phyloP scores from a whole-genome alignment of 306 rosid genomes.

The Fragaria vesca region DNA sequence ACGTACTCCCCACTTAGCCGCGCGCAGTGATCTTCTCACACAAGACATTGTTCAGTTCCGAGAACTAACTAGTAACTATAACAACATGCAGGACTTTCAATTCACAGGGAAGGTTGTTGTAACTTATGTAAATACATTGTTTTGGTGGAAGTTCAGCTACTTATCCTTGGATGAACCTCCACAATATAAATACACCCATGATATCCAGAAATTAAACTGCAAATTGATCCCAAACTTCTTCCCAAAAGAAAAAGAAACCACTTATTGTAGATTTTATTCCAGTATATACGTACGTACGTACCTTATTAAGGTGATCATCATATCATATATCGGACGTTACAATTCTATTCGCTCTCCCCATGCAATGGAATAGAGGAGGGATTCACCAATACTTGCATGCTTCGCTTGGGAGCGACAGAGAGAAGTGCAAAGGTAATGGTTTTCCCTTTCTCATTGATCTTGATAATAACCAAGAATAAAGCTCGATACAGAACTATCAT shows the following conservation, averaged over 20 bases:
- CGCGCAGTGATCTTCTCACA: too few species aligned
- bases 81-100: too few species aligned
- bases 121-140: not conserved
- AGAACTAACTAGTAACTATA: too few species aligned
- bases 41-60: too few species aligned
- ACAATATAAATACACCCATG: not conserved
- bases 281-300: not conserved
- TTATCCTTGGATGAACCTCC: not conserved
- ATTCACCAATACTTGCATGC: constrained; percentile 13
- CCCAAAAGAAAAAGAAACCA: not conserved
- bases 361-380: constrained; percentile 18
- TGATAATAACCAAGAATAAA: constrained; percentile 46
- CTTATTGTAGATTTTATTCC: not conserved
- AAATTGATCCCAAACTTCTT: not conserved
- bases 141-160: not conserved
- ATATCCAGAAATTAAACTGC: not conserved
- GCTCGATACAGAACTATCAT: constrained; percentile 53
- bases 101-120: too few species aligned
- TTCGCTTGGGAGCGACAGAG: constrained; percentile 12
- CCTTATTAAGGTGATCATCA: not conserved
- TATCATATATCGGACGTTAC: not conserved
- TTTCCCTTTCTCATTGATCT: constrained; percentile 47
- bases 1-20: not conserved
- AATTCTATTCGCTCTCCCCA: not conserved
- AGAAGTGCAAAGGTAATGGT: constrained; percentile 13